Percentiles rank a stretch among this genome's conserved stretches.
These are phyloP conservation scores for Phaeosphaeria sp. DNA, from an alignment of 2,329 filamentous ascomycete genomes.

Conservation along the genomic window DNA sequence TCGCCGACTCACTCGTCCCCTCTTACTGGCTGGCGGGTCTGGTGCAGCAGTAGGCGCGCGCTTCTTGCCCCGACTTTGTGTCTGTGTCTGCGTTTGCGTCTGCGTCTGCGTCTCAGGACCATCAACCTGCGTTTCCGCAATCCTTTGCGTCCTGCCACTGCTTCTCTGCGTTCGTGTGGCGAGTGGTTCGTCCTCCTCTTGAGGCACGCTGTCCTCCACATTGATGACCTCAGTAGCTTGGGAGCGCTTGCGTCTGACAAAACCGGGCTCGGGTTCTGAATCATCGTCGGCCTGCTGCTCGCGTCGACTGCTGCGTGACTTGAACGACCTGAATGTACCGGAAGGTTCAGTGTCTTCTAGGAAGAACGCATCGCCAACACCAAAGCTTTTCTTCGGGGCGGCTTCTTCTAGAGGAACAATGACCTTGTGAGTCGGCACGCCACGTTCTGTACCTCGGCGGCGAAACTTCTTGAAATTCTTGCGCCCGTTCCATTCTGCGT, in stretches of 20 bases:
- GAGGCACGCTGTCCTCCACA: slow-evolving; percentile 40
- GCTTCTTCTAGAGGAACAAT: slow-evolving; percentile 77
- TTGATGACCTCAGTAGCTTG: slow-evolving; percentile 26
- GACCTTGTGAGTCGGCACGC: slow-evolving; percentile 58
- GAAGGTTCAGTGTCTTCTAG: slow-evolving; percentile 54
- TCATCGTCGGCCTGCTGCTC: slow-evolving; percentile 17
- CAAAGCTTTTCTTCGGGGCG: slow-evolving; percentile 69
- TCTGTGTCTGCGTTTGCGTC: slow-evolving; percentile 27
- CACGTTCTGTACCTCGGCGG: slow-evolving; percentile 49
- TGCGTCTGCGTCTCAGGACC: slow-evolving; percentile 15
- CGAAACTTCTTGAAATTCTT: slow-evolving; percentile 96
- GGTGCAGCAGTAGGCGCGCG: slow-evolving; percentile 28
- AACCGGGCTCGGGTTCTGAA: slow-evolving; percentile 39
- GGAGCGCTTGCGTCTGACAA: slow-evolving; percentile 27
- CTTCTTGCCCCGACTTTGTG: slow-evolving; percentile 36
- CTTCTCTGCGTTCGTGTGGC: slow-evolving; percentile 27
- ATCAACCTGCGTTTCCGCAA: slow-evolving; percentile 41
- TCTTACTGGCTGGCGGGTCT: slow-evolving; percentile 38
- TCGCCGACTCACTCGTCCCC: slow-evolving; percentile 23
- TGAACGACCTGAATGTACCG: slow-evolving; percentile 19
- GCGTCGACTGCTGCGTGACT: slow-evolving; percentile 19
- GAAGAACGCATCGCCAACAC: slow-evolving; percentile 80
- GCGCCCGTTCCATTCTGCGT: slow-evolving; percentile 88
- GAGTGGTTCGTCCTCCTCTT: slow-evolving; percentile 30
- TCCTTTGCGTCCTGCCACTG: slow-evolving; percentile 31